phyloP scores from a whole-genome alignment of 2,329 filamentous ascomycete genomes.

The Cadophora sp. region DNA sequence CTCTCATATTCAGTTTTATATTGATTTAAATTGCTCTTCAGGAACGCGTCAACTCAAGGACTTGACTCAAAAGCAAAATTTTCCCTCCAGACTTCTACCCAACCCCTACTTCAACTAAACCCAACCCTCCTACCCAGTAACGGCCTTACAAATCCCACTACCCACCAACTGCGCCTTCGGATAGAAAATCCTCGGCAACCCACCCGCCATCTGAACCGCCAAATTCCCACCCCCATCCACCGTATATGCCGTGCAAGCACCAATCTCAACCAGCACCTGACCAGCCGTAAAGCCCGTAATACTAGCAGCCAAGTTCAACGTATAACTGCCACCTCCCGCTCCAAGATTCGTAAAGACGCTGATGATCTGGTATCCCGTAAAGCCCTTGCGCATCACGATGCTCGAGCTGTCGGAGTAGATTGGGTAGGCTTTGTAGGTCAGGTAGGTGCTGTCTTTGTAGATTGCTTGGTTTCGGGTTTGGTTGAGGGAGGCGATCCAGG shows the following conservation, averaged over 20 bases:
- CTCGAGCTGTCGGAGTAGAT: conserved; percentile 39
- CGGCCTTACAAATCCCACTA: conserved; percentile 46
- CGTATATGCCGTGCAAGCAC: conserved; percentile 52
- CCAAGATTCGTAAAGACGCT: conserved; percentile 52
- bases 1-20: no score
- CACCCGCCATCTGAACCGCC: conserved; percentile 51
- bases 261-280: conserved; percentile 49
- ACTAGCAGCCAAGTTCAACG: conserved; percentile 46
- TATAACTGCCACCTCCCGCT: conserved; percentile 43
- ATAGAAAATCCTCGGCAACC: conserved; percentile 53
- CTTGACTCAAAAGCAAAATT: not conserved
- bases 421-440: conserved; percentile 40
- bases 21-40: no score
- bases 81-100: not conserved
- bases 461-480: conserved; percentile 41
- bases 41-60: no score
- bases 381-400: conserved; percentile 43
- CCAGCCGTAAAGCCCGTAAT: conserved; percentile 49
- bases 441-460: conserved; percentile 34
- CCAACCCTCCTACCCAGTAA: conserved; percentile 27
- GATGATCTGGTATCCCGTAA: conserved; percentile 36
- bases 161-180: conserved; percentile 46
- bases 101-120: not conserved
- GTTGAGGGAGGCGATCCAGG: conserved; percentile 45
- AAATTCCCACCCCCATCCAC: conserved; percentile 53